Evolutionary conservation across 2,329 filamentous ascomycete species (phyloP).

Genomic region (Aspergillus felis): DNA sequence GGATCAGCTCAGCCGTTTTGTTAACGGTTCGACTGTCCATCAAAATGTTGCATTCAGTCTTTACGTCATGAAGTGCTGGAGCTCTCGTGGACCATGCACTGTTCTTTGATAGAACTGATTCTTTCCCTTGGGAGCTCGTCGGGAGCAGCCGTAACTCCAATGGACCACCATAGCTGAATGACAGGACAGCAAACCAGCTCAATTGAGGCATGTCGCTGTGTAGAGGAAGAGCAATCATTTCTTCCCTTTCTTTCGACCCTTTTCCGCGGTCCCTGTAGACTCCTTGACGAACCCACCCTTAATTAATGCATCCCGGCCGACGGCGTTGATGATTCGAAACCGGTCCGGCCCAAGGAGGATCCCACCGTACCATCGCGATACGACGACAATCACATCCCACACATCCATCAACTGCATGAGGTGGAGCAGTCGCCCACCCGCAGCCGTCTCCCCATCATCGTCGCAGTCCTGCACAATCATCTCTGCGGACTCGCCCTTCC

Average conservation of each 20-base stretch:
- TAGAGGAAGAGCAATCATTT: constrained; percentile 22
- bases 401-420: constrained; percentile 93
- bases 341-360: constrained; percentile 82
- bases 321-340: constrained; percentile 85
- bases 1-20: neutral
- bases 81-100: neutral
- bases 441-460: constrained; percentile 92
- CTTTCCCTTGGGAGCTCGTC: too few species aligned
- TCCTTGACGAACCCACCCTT: constrained; percentile 67
- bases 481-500: constrained; percentile 35
- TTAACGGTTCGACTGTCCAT: neutral
- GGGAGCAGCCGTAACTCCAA: neutral
- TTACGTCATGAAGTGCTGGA: neutral
- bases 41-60: neutral
- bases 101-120: neutral
- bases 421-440: constrained; percentile 78
- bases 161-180: neutral
- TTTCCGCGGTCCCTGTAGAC: constrained; percentile 42
- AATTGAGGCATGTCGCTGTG: neutral
- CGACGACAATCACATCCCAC: constrained; percentile 89
- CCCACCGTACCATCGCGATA: constrained; percentile 93
- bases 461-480: constrained; percentile 81
- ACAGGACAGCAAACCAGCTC: neutral
- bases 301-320: constrained; percentile 78
- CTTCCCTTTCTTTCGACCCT: constrained; percentile 52